Conservation (phyloP, 148 eudicot genomes). For the Rheum nobile region DNA sequence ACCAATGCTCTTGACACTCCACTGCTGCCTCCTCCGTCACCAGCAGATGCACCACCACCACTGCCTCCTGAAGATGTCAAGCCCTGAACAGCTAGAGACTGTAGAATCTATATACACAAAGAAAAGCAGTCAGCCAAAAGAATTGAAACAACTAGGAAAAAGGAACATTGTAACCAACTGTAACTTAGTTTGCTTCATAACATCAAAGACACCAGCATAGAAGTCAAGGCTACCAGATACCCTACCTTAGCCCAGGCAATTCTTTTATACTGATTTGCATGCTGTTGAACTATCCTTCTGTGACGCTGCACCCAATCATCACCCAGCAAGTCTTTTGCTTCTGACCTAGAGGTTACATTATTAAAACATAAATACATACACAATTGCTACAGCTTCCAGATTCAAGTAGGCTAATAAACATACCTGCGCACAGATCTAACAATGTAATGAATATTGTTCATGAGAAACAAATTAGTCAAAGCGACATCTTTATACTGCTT, state of each 20-base stretch:
- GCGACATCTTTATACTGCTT: conserved; percentile 88
- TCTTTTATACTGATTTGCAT: conserved; percentile 94
- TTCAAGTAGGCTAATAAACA: conserved; percentile 1
- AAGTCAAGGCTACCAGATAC: background rate
- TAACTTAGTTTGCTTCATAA: background rate
- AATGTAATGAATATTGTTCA: conserved; percentile 97
- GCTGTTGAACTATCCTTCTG: conserved; percentile 89
- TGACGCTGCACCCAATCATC: conserved; percentile 99
- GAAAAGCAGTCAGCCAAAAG: background rate
- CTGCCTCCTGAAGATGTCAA: conserved; percentile 82
- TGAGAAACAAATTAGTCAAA: conserved; percentile 79
- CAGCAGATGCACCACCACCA: conserved; percentile 37
- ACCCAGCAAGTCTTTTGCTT: conserved; percentile 92
- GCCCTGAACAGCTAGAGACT: conserved; percentile 78
- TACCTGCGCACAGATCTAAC: conserved; percentile 99
- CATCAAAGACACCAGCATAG: background rate
- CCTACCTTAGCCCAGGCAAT: conserved; percentile 95
- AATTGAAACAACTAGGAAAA: background rate
- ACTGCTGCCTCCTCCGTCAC: conserved; percentile 82
- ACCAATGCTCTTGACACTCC: conserved; percentile 87
- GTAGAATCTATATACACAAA: conserved; percentile 48
- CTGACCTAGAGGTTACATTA: conserved; percentile 45
- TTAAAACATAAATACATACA: background rate
- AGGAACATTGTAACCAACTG: background rate
- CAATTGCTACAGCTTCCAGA: background rate